Evolutionary conservation across 306 rosid genomes (phyloP).

Genomic region (Biancaea sappan): DNA sequence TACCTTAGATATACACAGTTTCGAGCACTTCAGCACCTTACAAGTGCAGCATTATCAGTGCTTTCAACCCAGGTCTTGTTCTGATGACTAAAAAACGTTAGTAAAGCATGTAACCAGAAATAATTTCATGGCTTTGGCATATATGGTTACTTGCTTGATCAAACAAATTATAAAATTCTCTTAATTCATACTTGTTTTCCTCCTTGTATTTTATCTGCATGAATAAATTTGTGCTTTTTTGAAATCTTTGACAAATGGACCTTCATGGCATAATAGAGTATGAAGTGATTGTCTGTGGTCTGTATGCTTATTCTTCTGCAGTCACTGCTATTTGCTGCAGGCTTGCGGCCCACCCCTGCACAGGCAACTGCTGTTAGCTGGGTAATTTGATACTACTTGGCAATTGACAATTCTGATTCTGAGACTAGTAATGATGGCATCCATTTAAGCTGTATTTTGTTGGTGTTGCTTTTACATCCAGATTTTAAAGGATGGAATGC

Average conservation of each 20-base stretch:
- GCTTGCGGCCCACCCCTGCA: conserved; percentile 95
- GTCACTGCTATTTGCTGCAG: conserved; percentile 99
- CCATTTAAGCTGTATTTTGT: conserved; percentile 5
- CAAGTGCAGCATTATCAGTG: conserved; percentile 86
- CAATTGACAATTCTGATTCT: conserved; percentile 16
- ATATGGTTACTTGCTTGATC: neutral
- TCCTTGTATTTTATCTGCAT: neutral
- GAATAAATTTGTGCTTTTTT: neutral
- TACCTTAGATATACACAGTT: conserved; percentile 92
- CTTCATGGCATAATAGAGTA: neutral
- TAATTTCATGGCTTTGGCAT: neutral
- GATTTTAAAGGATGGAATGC: conserved; percentile 96
- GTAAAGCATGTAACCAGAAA: conserved; percentile 5
- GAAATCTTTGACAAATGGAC: conserved; percentile 14
- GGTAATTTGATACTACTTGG: conserved; percentile 62
- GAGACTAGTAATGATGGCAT: conserved; percentile 15
- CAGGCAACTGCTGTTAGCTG: conserved; percentile 97
- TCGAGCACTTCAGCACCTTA: conserved; percentile 84
- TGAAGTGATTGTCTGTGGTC: conserved; percentile 37
- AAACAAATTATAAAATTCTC: neutral
- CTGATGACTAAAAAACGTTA: conserved; percentile 21
- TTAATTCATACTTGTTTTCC: neutral
- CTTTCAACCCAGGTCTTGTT: conserved; percentile 87
- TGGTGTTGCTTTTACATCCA: conserved; percentile 34
- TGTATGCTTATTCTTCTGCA: conserved; percentile 71